Percentiles rank a stretch among this genome's conserved stretches.
Conservation (phyloP, 345 rosid species). For the Lepidium sativum region DNA sequence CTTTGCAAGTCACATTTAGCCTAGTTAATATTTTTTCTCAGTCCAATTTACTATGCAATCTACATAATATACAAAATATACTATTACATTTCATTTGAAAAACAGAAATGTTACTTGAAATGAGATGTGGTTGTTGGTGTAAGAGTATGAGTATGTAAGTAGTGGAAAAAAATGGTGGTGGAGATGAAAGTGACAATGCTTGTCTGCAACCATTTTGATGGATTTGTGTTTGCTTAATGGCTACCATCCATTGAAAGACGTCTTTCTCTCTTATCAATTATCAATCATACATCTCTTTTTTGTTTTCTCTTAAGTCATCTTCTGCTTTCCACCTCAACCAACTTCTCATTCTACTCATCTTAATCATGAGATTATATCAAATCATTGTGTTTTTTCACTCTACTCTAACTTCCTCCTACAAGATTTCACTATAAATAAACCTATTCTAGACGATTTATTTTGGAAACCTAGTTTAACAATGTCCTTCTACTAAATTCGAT, state of each 20-base stretch:
- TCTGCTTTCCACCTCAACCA: background rate
- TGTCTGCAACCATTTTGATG: background rate
- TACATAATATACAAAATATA: background rate
- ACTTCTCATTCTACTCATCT: background rate
- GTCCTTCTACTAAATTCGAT: too few species aligned
- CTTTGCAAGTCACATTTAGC: too few species aligned
- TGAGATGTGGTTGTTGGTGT: background rate
- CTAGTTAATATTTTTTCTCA: too few species aligned
- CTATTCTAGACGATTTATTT: too few species aligned
- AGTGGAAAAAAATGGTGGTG: conserved; percentile 19
- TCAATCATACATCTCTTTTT: too few species aligned
- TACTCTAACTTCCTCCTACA: too few species aligned
- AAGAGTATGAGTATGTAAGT: background rate
- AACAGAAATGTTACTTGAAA: background rate
- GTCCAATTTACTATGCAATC: too few species aligned
- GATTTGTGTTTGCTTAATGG: conserved; percentile 23
- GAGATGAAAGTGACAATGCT: conserved; percentile 13
- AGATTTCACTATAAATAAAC: too few species aligned
- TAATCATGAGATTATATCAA: background rate
- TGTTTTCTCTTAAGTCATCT: background rate
- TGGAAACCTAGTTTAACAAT: too few species aligned
- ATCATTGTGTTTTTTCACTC: background rate
- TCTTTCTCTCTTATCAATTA: background rate
- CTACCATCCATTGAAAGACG: background rate
- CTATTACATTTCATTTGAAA: background rate